Conservation (phyloP, 805 yeast genomes). For the Zygosaccharomyces pseudorouxii region DNA sequence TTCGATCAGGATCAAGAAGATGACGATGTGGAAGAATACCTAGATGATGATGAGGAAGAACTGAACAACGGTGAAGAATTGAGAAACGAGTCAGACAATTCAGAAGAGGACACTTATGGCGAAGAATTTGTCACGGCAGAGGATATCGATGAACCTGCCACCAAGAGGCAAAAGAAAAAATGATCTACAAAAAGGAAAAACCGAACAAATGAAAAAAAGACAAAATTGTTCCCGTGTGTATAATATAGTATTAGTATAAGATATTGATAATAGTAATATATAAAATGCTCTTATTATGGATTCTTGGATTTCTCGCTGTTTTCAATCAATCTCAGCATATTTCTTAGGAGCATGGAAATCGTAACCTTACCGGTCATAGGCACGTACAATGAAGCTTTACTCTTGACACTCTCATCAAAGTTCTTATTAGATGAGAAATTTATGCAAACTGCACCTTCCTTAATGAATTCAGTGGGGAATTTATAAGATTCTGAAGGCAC, state of each 20-base stretch:
- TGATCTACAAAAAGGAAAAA: background rate
- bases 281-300: slow-evolving; percentile 3
- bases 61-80: slow-evolving; percentile 25
- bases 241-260: background rate
- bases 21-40: slow-evolving; percentile 49
- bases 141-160: slow-evolving; percentile 31
- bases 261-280: slow-evolving; percentile 15
- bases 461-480: slow-evolving; percentile 75
- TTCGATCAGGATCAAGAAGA: slow-evolving; percentile 67
- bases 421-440: slow-evolving; percentile 89
- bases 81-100: slow-evolving; percentile 11
- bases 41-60: slow-evolving; percentile 40
- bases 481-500: slow-evolving; percentile 83
- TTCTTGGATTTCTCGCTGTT: slow-evolving; percentile 43
- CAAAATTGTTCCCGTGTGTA: background rate
- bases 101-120: slow-evolving; percentile 27
- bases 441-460: slow-evolving; percentile 85
- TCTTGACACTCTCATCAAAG: slow-evolving; percentile 76
- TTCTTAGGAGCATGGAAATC: slow-evolving; percentile 88
- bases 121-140: slow-evolving; percentile 36
- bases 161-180: slow-evolving; percentile 31
- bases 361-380: slow-evolving; percentile 97
- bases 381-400: slow-evolving; percentile 84
- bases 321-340: slow-evolving; percentile 73
- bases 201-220: background rate